Conservation (phyloP, 495 filamentous ascomycete species). For the Daldinia loculata region DNA sequence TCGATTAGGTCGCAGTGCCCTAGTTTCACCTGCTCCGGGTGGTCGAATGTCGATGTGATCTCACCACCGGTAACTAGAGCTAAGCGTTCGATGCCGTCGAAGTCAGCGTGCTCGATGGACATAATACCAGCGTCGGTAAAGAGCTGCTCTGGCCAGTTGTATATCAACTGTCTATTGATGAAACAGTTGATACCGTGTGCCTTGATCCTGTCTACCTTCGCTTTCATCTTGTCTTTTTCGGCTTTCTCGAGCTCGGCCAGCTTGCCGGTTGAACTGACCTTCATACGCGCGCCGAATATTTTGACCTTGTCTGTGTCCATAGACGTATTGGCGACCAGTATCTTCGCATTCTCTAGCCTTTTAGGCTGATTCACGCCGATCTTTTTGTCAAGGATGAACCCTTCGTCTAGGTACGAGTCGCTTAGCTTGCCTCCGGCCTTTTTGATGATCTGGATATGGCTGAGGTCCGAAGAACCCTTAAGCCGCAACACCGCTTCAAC, state of each 20-base stretch:
- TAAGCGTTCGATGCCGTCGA: constrained; percentile 95
- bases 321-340: constrained; percentile 94
- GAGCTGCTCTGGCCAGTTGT: constrained; percentile 99
- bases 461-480: constrained; percentile 91
- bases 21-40: constrained; percentile 95
- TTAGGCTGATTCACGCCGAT: constrained; percentile 99
- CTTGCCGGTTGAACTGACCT: constrained; percentile 94
- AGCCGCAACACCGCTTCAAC: constrained; percentile 90
- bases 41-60: constrained; percentile 97
- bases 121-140: constrained; percentile 97
- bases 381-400: constrained; percentile 98
- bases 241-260: constrained; percentile 96
- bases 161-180: constrained; percentile 98
- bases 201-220: constrained; percentile 99
- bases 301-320: constrained; percentile 99
- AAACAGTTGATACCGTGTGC: constrained; percentile 99
- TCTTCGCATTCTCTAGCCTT: constrained; percentile 96
- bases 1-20: constrained; percentile 96
- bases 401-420: constrained; percentile 97
- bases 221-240: constrained; percentile 98
- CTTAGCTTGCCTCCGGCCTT: constrained; percentile 97
- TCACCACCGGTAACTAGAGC: constrained; percentile 96
- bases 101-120: constrained; percentile 98
- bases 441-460: constrained; percentile 99
- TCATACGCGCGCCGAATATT: constrained; percentile 96